Base-by-base conservation (phyloP, 768 basidiomycete species). In the Hirschioporus abietinus region DNA sequence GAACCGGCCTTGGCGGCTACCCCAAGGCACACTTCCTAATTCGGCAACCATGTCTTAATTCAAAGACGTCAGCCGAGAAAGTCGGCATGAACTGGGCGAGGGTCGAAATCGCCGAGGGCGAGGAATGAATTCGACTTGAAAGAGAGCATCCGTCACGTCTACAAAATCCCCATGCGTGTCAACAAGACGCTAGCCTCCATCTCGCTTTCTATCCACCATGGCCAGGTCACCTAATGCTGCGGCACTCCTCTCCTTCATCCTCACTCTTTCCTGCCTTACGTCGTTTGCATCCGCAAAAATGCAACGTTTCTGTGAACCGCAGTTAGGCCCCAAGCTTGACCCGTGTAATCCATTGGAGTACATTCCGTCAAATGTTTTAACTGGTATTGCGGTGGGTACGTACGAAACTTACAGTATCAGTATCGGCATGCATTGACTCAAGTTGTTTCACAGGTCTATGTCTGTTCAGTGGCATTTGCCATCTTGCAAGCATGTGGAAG, bases 271-370 rank as follows among this genome's bases (percentile, higher is more conserved):
- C 66, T 30, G 35, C 36, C 9, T 67, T 20, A 26, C 30, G 25
- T 27, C 42, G 18, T 12, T 26, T 30, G n/a, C 64, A 8, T 34
- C 18, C 25, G 63, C 66, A 23, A 64, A 52, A n/a, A 64, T 58
- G 57, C 65, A 30, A 34, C 36, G 36, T 61, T 60, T 58, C 7
- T 63, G 71, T 35, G 74, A 85, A 69, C 82, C 83, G 24, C 83
- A 79, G 68, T 71, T 73, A 6, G 82, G 86, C 72, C 87, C 85
- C 0, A 78, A 77, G 70, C 57, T 85, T 71, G 86, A 88, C 68
- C 80, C 77, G 0, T 80, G 80, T 71, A 87, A 88, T 67, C 81
- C 82, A 4, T 73, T 88, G 23, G 78, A 77, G 66, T 88, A 87
- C 70, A 88, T 88, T 63, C 77, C 83, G 4, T 84, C 80, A 42